Conservation (phyloP, 805 yeast species). For the Torulaspora delbrueckii region DNA sequence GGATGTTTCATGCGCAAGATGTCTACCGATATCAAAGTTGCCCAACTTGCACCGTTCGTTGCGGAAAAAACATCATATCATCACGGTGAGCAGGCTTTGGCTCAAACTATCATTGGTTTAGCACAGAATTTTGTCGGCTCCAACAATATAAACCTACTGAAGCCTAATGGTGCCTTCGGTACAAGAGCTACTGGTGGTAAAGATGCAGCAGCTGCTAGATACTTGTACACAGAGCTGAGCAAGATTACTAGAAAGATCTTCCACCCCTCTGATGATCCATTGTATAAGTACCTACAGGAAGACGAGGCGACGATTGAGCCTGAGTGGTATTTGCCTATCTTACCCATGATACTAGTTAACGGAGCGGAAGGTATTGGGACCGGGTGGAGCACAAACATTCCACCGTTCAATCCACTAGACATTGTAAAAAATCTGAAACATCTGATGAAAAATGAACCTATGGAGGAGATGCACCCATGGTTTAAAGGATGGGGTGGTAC, state of each 20-base stretch:
- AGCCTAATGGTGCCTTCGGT: slow-evolving; percentile 95
- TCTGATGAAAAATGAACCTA: slow-evolving; percentile 66
- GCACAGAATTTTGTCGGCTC: slow-evolving; percentile 95
- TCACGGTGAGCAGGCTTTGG: slow-evolving; percentile 87
- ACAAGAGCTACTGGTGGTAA: slow-evolving; percentile 96
- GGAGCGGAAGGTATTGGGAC: slow-evolving; percentile 99
- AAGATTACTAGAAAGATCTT: slow-evolving; percentile 72
- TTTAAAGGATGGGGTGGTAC: slow-evolving; percentile 92
- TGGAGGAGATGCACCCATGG: slow-evolving; percentile 84
- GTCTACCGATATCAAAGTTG: slow-evolving; percentile 75
- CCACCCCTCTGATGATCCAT: slow-evolving; percentile 72
- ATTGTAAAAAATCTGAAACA: slow-evolving; percentile 68
- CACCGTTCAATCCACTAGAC: slow-evolving; percentile 83
- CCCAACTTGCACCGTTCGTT: slow-evolving; percentile 85
- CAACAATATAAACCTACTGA: slow-evolving; percentile 75
- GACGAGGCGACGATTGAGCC: slow-evolving; percentile 95
- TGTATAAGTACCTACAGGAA: slow-evolving; percentile 77
- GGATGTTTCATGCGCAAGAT: slow-evolving; percentile 81
- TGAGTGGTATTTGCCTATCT: slow-evolving; percentile 87
- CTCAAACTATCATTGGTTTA: slow-evolving; percentile 85
- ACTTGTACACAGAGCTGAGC: slow-evolving; percentile 81
- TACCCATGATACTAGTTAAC: slow-evolving; percentile 92
- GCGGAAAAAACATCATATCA: slow-evolving; percentile 89
- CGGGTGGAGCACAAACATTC: slow-evolving; percentile 95
- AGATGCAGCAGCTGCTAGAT: slow-evolving; percentile 97